Percentiles rank a stretch among this genome's conserved stretches.
Conservation (phyloP, 768 basidiomycete species). For the Rubroboletus pulcherrimus region DNA sequence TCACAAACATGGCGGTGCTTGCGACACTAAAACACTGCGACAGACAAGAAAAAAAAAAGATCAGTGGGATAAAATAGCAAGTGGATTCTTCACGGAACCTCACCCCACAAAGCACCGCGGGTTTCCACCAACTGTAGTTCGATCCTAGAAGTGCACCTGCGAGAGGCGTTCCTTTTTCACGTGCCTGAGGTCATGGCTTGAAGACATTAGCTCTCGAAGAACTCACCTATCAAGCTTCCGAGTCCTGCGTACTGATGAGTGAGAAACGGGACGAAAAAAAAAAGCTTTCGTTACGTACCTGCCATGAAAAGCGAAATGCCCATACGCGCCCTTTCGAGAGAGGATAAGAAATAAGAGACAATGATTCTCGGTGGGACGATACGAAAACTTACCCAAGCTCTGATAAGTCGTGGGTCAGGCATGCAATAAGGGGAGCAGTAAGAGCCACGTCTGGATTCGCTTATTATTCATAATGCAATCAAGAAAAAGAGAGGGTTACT, state of each 20-base stretch:
- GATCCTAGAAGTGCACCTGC: slow-evolving; percentile 51
- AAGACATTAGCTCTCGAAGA: not conserved
- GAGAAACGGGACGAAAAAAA: not conserved
- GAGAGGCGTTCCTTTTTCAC: slow-evolving; percentile 46
- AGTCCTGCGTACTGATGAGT: slow-evolving; percentile 14
- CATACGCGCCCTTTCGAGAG: slow-evolving; percentile 32
- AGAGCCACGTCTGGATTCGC: slow-evolving; percentile 34
- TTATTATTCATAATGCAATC: not conserved
- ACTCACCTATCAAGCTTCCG: slow-evolving; percentile 23
- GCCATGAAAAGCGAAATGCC: slow-evolving; percentile 48
- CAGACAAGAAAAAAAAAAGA: not conserved
- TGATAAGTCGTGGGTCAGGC: slow-evolving; percentile 39
- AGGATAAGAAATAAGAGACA: slow-evolving; percentile 14
- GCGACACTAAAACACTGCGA: slow-evolving; percentile 16
- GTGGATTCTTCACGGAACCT: not conserved
- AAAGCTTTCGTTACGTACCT: slow-evolving; percentile 28
- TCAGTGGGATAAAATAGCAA: not conserved
- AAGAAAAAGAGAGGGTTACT: slow-evolving; percentile 11
- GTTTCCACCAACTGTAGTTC: slow-evolving; percentile 54
- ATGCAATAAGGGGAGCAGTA: slow-evolving; percentile 41
- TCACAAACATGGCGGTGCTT: slow-evolving; percentile 13
- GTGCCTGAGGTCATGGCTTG: slow-evolving; percentile 20
- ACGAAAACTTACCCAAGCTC: slow-evolving; percentile 45
- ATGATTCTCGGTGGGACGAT: not conserved
- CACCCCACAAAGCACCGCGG: slow-evolving; percentile 49